Conservation (phyloP, 208 protist genomes). For the Crithidia fasciculata region DNA sequence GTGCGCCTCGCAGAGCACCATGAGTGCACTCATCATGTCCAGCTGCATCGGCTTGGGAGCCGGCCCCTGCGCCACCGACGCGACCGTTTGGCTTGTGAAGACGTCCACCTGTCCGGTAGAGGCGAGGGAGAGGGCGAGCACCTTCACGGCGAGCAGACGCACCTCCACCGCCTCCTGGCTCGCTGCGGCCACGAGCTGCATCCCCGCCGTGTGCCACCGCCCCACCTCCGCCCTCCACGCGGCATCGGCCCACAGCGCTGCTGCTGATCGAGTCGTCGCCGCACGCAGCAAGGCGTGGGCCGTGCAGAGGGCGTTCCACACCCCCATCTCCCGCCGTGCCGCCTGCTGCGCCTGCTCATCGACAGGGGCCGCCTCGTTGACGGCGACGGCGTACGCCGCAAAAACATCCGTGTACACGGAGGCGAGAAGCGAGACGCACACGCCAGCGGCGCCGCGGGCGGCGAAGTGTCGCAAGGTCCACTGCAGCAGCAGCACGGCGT, state of each 20-base stretch:
- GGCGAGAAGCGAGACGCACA: slow-evolving; percentile 26
- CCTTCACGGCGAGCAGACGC: slow-evolving; percentile 43
- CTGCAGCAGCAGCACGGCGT: slow-evolving; percentile 31
- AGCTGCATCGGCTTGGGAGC: slow-evolving; percentile 1
- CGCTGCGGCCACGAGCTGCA: slow-evolving; percentile 7
- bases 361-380: background rate
- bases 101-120: slow-evolving; percentile 30
- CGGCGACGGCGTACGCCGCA: slow-evolving; percentile 10
- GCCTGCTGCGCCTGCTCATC: slow-evolving; percentile 18
- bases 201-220: slow-evolving; percentile 15
- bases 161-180: slow-evolving; percentile 30
- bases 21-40: slow-evolving; percentile 30
- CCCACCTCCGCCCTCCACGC: slow-evolving; percentile 29
- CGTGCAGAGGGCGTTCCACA: slow-evolving; percentile 32
- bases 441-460: slow-evolving; percentile 8
- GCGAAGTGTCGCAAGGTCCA: slow-evolving; percentile 37
- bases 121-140: slow-evolving; percentile 30
- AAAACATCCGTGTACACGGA: slow-evolving; percentile 28
- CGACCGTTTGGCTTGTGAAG: slow-evolving; percentile 38
- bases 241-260: slow-evolving; percentile 18
- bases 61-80: slow-evolving; percentile 14
- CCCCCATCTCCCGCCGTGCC: slow-evolving; percentile 10
- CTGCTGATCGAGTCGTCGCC: slow-evolving; percentile 11
- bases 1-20: slow-evolving; percentile 38
- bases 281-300: slow-evolving; percentile 29